Percentiles rank a stretch among this genome's conserved stretches.
Evolutionary conservation across 2,329 filamentous ascomycete species (phyloP).

Genomic region (Trichoderma aggressivum): DNA sequence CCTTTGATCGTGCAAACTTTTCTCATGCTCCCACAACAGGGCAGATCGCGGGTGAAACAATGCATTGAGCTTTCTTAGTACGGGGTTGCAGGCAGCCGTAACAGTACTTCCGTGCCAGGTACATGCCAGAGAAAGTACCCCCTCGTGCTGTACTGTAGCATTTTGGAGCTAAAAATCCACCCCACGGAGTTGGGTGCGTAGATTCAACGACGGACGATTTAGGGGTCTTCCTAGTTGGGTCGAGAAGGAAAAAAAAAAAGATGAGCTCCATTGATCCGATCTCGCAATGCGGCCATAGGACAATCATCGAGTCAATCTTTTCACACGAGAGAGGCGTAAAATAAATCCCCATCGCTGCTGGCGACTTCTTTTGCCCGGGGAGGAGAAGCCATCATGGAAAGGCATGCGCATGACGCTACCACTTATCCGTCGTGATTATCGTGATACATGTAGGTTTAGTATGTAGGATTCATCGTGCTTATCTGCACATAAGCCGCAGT

Average conservation of each 20-base stretch:
- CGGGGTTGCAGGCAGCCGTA: neutral
- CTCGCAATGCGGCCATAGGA: neutral
- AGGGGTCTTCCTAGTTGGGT: neutral
- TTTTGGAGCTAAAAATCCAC: neutral
- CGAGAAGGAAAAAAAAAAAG: neutral
- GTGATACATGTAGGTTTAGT: neutral
- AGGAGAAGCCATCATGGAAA: neutral
- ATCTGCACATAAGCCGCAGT: neutral
- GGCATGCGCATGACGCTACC: neutral
- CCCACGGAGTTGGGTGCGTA: neutral
- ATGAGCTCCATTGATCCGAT: constrained; percentile 16
- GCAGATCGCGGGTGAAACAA: neutral
- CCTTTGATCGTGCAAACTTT: neutral
- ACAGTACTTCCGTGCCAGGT: neutral
- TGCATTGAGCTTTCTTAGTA: neutral
- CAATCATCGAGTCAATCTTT: neutral
- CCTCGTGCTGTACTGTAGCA: neutral
- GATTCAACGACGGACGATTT: neutral
- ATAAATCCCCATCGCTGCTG: neutral
- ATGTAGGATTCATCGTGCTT: neutral
- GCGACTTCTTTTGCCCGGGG: neutral
- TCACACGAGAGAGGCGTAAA: neutral
- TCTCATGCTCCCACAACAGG: neutral
- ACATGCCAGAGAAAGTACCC: neutral
- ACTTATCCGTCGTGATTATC: neutral